Base-by-base conservation (phyloP, 2,329 filamentous ascomycete species). In the Emmonsia crescens region DNA sequence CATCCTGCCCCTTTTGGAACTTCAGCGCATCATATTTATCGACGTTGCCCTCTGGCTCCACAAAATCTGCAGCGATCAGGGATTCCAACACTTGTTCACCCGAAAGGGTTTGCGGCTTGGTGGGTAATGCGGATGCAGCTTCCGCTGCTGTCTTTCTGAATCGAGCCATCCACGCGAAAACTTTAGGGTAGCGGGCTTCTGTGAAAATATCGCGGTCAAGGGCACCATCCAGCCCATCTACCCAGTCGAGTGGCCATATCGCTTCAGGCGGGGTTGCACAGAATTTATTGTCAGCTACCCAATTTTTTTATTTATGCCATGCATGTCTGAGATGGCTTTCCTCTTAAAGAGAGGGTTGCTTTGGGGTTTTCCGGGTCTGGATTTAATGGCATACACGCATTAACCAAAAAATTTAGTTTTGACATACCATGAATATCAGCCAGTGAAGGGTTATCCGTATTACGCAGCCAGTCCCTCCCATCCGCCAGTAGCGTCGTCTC, bases 181-280 rank as follows among this genome's bases (percentile, higher is more conserved):
- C 81, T 61, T 76, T 80, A 0, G 86, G 87, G 67, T 83, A 88
- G 46, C 73, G 74, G 21, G 72, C 71, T 16, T 75, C 69, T 2
- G 81, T 81, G 64, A 89, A 79, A 6, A 78, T 67, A 24, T 80
- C 76, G 57, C 74, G 62, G 3, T 83, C 80, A 55, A 89, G 76
- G 16, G 82, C 81, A 4, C 80, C 80, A 14, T 80, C 80, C 55
- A 89, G 75, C 12, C 73, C 75, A 2, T 74, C 71, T 1, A 89
- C 72, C 88, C 88, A 91, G 71, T 86, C 81, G 65, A 90, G 80
- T 0, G 82, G 79, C 85, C 85, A 89, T 14, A 87, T 75, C 51
- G 82, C 78, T 80, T 61, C 56, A 49, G 62, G 24, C 63, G 16
- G 19, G 46, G 46, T 63, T 42, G 60, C 52, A 54, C 19, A 61